Conservation (phyloP, 2,329 filamentous ascomycete genomes). For the Pestalotiopsis sp. region DNA sequence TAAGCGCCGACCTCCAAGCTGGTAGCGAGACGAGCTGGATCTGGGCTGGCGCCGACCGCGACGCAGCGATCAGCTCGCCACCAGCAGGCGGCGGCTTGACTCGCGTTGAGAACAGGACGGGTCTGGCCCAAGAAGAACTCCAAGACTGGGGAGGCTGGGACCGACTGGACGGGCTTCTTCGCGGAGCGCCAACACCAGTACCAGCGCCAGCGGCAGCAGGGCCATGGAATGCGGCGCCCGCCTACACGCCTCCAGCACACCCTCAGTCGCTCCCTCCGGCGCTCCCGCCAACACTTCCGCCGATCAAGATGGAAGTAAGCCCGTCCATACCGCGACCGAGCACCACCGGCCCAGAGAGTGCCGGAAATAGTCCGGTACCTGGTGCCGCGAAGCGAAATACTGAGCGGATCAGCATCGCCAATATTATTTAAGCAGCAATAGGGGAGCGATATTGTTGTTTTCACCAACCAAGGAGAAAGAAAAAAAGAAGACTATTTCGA, state of each 20-base stretch:
- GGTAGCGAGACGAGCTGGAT: slow-evolving; percentile 80
- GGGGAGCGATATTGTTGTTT: neutral
- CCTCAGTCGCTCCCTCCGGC: slow-evolving; percentile 28
- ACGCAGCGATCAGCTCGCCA: slow-evolving; percentile 32
- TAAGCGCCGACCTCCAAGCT: slow-evolving; percentile 84
- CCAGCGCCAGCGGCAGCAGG: slow-evolving; percentile 16
- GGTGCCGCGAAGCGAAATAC: slow-evolving; percentile 40
- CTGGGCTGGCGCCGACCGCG: slow-evolving; percentile 68
- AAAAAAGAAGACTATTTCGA: neutral
- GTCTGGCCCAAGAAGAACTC: slow-evolving; percentile 58
- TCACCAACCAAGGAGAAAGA: neutral
- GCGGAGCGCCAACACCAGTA: slow-evolving; percentile 34
- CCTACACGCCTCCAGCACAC: slow-evolving; percentile 22
- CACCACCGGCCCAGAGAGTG: slow-evolving; percentile 24
- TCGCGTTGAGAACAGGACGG: slow-evolving; percentile 51
- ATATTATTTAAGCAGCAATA: slow-evolving; percentile 41
- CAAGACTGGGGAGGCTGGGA: slow-evolving; percentile 83
- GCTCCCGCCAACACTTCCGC: slow-evolving; percentile 29
- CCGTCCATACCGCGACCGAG: slow-evolving; percentile 24
- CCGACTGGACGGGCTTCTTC: slow-evolving; percentile 66
- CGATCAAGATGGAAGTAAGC: slow-evolving; percentile 35
- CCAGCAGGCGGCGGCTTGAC: slow-evolving; percentile 40
- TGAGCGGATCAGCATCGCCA: slow-evolving; percentile 48
- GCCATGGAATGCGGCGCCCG: slow-evolving; percentile 27
- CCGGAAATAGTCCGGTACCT: slow-evolving; percentile 36